Conservation (phyloP, 2,329 filamentous ascomycete genomes). For the Karstenula rhodostoma region DNA sequence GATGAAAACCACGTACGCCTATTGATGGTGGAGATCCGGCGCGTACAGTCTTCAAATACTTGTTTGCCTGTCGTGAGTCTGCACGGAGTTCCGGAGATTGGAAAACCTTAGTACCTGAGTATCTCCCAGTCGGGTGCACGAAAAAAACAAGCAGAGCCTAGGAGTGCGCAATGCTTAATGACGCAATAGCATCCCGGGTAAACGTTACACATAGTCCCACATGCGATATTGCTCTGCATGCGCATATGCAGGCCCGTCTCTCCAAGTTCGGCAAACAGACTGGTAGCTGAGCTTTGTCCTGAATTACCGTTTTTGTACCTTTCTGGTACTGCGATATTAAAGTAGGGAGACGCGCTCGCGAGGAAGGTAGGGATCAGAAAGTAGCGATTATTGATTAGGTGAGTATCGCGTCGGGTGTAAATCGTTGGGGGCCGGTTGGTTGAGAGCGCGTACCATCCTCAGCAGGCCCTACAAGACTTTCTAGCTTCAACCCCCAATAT, state of each 20-base stretch:
- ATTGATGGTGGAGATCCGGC: neutral
- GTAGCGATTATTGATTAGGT: no score
- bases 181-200: neutral
- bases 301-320: neutral
- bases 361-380: no score
- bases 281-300: neutral
- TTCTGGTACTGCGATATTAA: no score
- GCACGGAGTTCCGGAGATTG: neutral
- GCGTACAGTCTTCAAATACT: neutral
- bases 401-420: no score
- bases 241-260: neutral
- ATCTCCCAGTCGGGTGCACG: neutral
- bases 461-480: no score
- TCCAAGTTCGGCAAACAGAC: neutral
- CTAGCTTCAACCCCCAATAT: no score
- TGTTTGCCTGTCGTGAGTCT: neutral
- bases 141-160: neutral
- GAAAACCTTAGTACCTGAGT: neutral
- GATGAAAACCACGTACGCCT: neutral
- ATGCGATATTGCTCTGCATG: neutral
- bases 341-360: no score
- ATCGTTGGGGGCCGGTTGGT: no score
- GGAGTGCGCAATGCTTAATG: constrained; percentile 5
- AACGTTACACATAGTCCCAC: constrained; percentile 1
- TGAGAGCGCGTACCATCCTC: no score